These are phyloP conservation scores for Hibiscus syriacus DNA, from an alignment of 345 rosid species.

Conservation along the genomic window DNA sequence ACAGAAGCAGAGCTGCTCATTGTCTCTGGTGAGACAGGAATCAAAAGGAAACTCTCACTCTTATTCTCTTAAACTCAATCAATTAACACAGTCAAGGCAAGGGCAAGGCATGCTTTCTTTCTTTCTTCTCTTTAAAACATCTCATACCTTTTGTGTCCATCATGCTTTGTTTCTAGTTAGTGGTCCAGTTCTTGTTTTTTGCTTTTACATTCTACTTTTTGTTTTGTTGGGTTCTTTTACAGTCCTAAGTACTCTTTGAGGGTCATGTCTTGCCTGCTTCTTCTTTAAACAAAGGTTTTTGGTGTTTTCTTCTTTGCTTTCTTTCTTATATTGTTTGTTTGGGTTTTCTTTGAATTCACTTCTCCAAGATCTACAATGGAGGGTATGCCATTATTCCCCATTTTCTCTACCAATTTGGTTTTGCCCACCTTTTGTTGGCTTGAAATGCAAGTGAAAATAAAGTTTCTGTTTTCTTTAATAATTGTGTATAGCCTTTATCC, in stretches of 20 bases:
- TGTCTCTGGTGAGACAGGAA: conserved; percentile 23
- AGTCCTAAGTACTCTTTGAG: conserved; percentile 12
- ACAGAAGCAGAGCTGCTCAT: conserved; percentile 32
- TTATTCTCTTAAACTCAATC: conserved; percentile 1
- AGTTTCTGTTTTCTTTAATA: conserved; percentile 21
- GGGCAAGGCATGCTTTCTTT: conserved; percentile 2
- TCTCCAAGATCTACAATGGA: conserved; percentile 49
- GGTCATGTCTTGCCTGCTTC: conserved; percentile 18
- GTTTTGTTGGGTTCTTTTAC: conserved; percentile 18
- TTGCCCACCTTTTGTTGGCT: conserved; percentile 37
- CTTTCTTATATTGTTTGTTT: conserved; percentile 20
- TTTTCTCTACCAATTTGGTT: conserved; percentile 14
- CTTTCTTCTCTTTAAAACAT: conserved; percentile 15
- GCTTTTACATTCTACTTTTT: conserved; percentile 24
- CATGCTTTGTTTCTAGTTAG: conserved; percentile 20
- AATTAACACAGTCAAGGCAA: neutral
- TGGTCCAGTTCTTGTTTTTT: conserved; percentile 20
- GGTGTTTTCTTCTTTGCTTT: conserved; percentile 3
- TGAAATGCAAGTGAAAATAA: conserved; percentile 72
- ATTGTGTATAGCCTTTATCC: conserved; percentile 28
- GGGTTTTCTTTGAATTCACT: conserved; percentile 33
- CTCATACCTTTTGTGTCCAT: conserved; percentile 26
- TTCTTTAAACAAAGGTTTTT: conserved; percentile 19
- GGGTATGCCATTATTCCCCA: conserved; percentile 33
- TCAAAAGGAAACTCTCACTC: conserved; percentile 1